A percentile compares a stretch with the other conserved stretches of the same genome.
phyloP scores from a whole-genome alignment of 2,329 filamentous ascomycete genomes.

The Ophiognomonia clavigignenti-juglandacearum region DNA sequence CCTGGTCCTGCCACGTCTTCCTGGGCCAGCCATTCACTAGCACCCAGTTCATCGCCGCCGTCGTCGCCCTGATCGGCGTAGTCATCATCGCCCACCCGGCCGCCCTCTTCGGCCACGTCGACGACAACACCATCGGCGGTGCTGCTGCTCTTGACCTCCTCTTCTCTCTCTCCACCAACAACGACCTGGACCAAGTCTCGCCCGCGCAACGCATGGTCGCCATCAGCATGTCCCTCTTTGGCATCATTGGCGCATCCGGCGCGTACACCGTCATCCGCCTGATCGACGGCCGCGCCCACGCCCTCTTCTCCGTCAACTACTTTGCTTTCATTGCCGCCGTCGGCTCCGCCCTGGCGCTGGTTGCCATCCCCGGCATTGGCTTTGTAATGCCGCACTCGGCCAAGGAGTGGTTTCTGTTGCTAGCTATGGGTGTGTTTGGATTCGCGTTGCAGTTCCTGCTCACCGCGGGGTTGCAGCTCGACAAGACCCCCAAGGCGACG shows the following conservation, averaged over 20 bases:
- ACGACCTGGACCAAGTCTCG: constrained; percentile 33
- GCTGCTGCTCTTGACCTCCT: constrained; percentile 17
- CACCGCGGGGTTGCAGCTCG: constrained; percentile 66
- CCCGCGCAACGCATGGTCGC: constrained; percentile 61
- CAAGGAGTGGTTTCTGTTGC: constrained; percentile 54
- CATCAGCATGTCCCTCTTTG: constrained; percentile 60
- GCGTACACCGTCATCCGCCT: constrained; percentile 71
- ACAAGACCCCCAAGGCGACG: constrained; percentile 44
- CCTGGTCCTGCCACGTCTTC: constrained; percentile 58
- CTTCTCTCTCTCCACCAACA: too few relatives aligned
- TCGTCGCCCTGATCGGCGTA: constrained; percentile 68
- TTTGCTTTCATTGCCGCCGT: constrained; percentile 65
- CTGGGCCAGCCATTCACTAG: constrained; percentile 64
- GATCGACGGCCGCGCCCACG: constrained; percentile 70
- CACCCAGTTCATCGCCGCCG: constrained; percentile 62
- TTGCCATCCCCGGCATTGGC: constrained; percentile 33
- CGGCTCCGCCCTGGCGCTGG: constrained; percentile 58
- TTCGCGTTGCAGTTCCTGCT: constrained; percentile 77
- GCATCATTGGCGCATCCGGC: constrained; percentile 62
- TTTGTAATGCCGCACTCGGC: constrained; percentile 30
- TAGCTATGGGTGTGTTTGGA: constrained; percentile 61
- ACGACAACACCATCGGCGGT: constrained; percentile 43
- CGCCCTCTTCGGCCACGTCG: constrained; percentile 43
- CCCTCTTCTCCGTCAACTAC: constrained; percentile 74
- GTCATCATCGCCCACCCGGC: constrained; percentile 69